phyloP scores from a whole-genome alignment of 2,329 filamentous ascomycete species.

The Scleromitrula shiraiana region DNA sequence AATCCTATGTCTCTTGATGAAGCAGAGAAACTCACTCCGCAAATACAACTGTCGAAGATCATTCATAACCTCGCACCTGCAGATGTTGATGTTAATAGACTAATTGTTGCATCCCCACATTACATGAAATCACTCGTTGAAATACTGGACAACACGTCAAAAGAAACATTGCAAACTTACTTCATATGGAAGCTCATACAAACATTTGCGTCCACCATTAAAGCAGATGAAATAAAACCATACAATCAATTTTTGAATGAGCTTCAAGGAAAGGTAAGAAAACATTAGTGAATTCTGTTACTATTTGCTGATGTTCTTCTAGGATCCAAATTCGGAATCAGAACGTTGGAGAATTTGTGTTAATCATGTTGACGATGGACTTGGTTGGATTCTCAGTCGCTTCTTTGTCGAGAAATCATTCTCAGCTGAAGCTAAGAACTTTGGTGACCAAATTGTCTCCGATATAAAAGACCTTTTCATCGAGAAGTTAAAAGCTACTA shows the following conservation, averaged over 20 bases:
- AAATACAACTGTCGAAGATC: constrained; percentile 45
- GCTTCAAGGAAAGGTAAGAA: constrained; percentile 44
- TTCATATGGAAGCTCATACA: constrained; percentile 57
- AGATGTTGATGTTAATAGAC: constrained; percentile 40
- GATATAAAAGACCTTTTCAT: constrained; percentile 62
- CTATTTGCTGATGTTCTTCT: constrained; percentile 9
- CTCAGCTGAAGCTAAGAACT: constrained; percentile 54
- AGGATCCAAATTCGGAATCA: constrained; percentile 51
- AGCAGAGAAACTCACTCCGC: constrained; percentile 45
- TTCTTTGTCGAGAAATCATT: constrained; percentile 66
- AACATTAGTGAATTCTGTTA: not conserved
- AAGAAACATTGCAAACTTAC: constrained; percentile 52
- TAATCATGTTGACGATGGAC: constrained; percentile 44
- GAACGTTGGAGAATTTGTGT: constrained; percentile 64
- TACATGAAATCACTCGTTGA: constrained; percentile 51
- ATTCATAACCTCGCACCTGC: constrained; percentile 44
- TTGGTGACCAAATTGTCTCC: constrained; percentile 61
- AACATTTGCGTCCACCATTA: constrained; percentile 43
- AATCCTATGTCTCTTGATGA: constrained; percentile 54
- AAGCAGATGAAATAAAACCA: constrained; percentile 52
- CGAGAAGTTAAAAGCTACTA: constrained; percentile 47
- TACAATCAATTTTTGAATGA: constrained; percentile 52
- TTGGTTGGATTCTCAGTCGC: constrained; percentile 62
- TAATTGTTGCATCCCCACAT: constrained; percentile 52
- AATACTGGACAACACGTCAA: constrained; percentile 45